Conservation (phyloP, 495 filamentous ascomycete genomes). For the Aspergillus wentii region DNA sequence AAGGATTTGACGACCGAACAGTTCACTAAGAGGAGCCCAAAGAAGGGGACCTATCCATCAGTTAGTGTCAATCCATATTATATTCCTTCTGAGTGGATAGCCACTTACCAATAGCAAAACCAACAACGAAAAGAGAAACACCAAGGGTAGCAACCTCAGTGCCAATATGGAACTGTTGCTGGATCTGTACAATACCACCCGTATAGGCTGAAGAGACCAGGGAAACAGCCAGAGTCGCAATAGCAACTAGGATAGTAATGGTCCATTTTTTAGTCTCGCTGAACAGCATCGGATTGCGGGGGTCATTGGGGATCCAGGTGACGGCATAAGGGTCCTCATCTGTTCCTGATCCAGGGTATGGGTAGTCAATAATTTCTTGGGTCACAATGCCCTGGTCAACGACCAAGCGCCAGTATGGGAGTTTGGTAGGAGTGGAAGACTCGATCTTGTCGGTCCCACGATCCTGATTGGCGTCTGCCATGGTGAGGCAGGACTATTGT, state of each 20-base stretch:
- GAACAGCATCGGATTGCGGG: conserved; percentile 69
- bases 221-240: conserved; percentile 68
- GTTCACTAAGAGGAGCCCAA: conserved; percentile 64
- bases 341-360: conserved; percentile 67
- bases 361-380: conserved; percentile 50
- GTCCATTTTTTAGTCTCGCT: conserved; percentile 59
- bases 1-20: conserved; percentile 68
- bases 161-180: conserved; percentile 53
- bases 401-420: conserved; percentile 41
- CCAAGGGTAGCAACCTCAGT: conserved; percentile 60
- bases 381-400: conserved; percentile 51
- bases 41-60: conserved; percentile 45
- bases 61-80: conserved; percentile 4
- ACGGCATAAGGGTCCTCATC: conserved; percentile 69
- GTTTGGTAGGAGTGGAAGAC: conserved; percentile 25
- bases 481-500: too few relatives aligned
- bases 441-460: conserved; percentile 26
- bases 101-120: conserved; percentile 60
- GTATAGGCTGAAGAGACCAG: conserved; percentile 75
- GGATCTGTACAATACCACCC: conserved; percentile 62
- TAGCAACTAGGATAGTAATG: conserved; percentile 59
- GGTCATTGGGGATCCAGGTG: conserved; percentile 68
- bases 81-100: too few relatives aligned
- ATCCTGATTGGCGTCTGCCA: conserved; percentile 22
- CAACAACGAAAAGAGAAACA: conserved; percentile 69